Percentiles rank a stretch among this genome's conserved stretches.
Conservation (phyloP, 352 stramenopile genomes). For the Pythium utonaiense region DNA sequence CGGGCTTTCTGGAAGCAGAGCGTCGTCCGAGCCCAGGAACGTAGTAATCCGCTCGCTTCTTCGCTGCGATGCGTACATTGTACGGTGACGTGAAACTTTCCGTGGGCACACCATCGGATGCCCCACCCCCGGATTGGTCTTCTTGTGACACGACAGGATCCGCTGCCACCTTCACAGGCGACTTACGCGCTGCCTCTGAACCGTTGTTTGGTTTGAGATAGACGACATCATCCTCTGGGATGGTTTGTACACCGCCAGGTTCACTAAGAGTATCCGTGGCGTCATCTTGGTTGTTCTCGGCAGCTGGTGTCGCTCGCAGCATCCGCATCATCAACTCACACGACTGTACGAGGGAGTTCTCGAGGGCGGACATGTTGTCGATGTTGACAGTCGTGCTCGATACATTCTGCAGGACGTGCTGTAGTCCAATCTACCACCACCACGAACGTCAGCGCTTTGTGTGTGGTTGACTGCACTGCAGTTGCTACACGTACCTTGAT, state of each 20-base stretch:
- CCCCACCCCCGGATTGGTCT: background rate
- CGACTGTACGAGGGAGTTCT: constrained; percentile 50
- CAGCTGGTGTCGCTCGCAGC: constrained; percentile 27
- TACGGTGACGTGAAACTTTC: constrained; percentile 73
- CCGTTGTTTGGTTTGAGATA: constrained; percentile 2
- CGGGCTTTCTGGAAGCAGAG: background rate
- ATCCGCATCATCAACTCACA: constrained; percentile 79
- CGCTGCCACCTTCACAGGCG: background rate
- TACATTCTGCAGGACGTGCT: constrained; percentile 78
- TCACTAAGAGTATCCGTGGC: background rate
- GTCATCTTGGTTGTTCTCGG: constrained; percentile 1
- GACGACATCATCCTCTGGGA: constrained; percentile 14
- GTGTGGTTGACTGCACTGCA: too few species aligned
- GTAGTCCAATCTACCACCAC: constrained; percentile 60
- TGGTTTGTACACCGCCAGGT: background rate
- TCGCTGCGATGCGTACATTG: constrained; percentile 67
- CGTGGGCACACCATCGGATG: constrained; percentile 23
- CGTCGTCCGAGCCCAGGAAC: constrained; percentile 39
- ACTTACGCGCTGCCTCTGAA: background rate
- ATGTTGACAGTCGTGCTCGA: constrained; percentile 67
- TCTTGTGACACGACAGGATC: too few species aligned
- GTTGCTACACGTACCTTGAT: constrained; percentile 58
- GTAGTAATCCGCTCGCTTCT: constrained; percentile 53
- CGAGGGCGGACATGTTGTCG: constrained; percentile 56
- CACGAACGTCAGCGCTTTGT: too few species aligned